Base-by-base conservation (phyloP, 257 asterid species). In the Solanum phureja region DNA sequence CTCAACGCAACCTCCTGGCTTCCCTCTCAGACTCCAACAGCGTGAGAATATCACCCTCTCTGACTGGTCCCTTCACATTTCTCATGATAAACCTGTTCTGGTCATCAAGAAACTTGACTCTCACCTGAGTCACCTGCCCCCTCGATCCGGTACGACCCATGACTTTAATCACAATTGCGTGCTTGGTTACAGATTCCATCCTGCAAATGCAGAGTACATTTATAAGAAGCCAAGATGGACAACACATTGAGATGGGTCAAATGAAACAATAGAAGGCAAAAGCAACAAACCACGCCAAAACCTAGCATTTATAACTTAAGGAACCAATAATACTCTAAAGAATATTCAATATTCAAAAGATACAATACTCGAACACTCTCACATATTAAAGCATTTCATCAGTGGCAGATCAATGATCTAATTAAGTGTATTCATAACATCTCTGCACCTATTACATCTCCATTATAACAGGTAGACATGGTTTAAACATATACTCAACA, bases 61-160 rank as follows among this genome's bases (percentile, higher is more conserved):
- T 82, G n/a, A 87, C 90, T 33, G 92, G 91, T 73, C 92, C 90
- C 91, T 90, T 90, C 11, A 89, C 92, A 14, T 90, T 90, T 66
- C 91, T 90, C 91, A 89, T 89, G 88, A 89, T 91, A 58, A 89
- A 89, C 56, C 91, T 74, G 62, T 89, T 75, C 31, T 87, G 92
- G 64, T 90, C 90, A 3, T 87, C 91, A 74, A 90, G 71, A 24
- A 90, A 90, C 89, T 87, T 85, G 66, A 90, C 92, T 82, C 91
- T 89, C 76, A 90, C 90, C 34, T 90, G 91, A 33, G 92, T 89
- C 46, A 89, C 91, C 83, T 90, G 89, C 3, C 91, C 91, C 21
- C 90, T 68, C 60, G 91, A 90, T 75, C 92, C 91, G 0, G 91
- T 89, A 24, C 90, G 90, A 27, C 90, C 91, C 89, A 90, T 86